phyloP scores from a whole-genome alignment of 2,329 filamentous ascomycete species.

The Monosporascus ibericus region DNA sequence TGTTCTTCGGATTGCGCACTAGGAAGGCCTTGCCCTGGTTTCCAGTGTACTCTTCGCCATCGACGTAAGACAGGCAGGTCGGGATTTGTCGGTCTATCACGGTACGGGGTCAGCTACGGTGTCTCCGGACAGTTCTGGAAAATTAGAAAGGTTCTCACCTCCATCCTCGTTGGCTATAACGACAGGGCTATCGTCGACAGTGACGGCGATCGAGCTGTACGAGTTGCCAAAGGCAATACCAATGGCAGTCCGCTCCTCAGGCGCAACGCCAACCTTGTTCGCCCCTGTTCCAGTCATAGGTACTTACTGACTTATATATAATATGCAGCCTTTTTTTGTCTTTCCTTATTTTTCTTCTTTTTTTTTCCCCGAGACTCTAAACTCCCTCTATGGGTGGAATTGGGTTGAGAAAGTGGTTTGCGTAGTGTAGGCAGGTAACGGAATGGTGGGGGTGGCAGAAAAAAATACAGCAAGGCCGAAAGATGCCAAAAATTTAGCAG shows the following conservation, averaged over 20 bases:
- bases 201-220: conserved; percentile 94
- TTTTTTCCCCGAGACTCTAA: background rate
- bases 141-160: conserved; percentile 48
- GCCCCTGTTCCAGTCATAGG: conserved; percentile 43
- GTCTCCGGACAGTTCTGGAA: background rate
- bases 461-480: too few relatives aligned
- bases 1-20: conserved; percentile 87
- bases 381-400: background rate
- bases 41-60: conserved; percentile 94
- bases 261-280: conserved; percentile 40
- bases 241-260: conserved; percentile 65
- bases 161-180: conserved; percentile 99
- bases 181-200: conserved; percentile 87
- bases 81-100: conserved; percentile 87
- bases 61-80: conserved; percentile 86
- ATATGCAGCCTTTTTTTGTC: background rate
- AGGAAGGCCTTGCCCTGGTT: conserved; percentile 92
- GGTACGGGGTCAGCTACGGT: conserved; percentile 10
- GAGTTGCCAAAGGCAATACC: conserved; percentile 98
- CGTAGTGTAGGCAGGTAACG: too few relatives aligned
- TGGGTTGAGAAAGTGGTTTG: too few relatives aligned
- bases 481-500: too few relatives aligned
- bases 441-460: too few relatives aligned
- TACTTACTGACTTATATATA: conserved; percentile 4
- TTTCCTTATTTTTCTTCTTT: background rate